Evolutionary conservation across 192 early-diverging fungal species (phyloP), one percentile per base, ranked within the genome.

Genomic region (Backusella circina): DNA sequence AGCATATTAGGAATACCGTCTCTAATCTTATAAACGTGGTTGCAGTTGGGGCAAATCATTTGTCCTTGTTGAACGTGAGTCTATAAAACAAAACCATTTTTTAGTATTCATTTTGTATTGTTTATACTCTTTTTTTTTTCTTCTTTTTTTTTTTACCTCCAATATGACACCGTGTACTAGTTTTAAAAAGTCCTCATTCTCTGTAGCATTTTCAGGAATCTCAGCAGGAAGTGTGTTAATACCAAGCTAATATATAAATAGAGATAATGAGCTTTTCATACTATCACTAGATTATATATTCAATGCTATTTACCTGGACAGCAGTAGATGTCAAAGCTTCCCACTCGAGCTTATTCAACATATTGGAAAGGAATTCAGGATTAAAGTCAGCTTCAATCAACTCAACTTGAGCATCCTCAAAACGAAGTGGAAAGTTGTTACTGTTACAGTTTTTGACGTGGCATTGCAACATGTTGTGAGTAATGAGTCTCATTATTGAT

Each of bases 391-490:
- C 92, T 75, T 98, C 96, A 70, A 90, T 82, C 72, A 91, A 83
- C 80, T 98, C 95, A 18, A 97, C 83, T 74, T 94, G 88, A 15
- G 88, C 92, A 39, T 97, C 91, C 74, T 91, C 86, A 79, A 99
- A 85, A 50, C 88, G 85, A 21, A 99, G 88, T n/a, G 98, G 98
- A 76, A 94, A 99, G 86, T 93, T 95, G 80, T 93, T 91, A 75
- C 85, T 86, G n/a, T 88, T 90, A 88, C 98, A 99, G 84, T 90
- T 90, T 84, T 96, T 97, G 80, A 94, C 98, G 80, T 97, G 95
- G 91, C 98, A 99, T 86, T 96, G 94, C 69, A 99, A 90, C 95
- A 99, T 95, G 84, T 99, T 99, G 88, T 99, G 98, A 37, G 96
- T 97, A 47, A 99, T 90, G 75, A 99, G 92, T 85, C 97, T 91